A percentile compares a stretch with the other conserved stretches of the same genome.
phyloP scores from a whole-genome alignment of 345 rosid species.

The Combretum micranthum region DNA sequence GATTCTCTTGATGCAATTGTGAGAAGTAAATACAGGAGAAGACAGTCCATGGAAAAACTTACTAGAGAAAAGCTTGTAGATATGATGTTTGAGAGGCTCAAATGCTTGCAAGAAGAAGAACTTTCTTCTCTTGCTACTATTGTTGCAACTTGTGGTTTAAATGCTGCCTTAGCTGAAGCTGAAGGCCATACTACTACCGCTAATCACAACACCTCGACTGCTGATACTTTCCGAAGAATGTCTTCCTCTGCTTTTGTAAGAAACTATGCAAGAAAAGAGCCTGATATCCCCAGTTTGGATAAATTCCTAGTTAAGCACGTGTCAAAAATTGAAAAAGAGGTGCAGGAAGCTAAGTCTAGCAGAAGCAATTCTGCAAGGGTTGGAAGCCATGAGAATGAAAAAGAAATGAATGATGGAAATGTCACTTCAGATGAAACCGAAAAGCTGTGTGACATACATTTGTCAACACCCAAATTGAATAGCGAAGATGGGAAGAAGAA shows the following conservation, averaged over 20 bases:
- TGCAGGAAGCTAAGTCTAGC: conserved; percentile 61
- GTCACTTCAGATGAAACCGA: conserved; percentile 2
- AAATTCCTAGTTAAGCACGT: conserved; percentile 74
- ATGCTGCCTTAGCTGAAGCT: conserved; percentile 74
- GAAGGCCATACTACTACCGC: conserved; percentile 33
- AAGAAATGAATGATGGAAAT: conserved; percentile 9
- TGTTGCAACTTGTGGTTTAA: conserved; percentile 93
- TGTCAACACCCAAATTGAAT: conserved; percentile 6
- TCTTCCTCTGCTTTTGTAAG: conserved; percentile 35
- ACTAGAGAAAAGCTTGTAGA: conserved; percentile 47
- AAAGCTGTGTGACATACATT: conserved; percentile 26
- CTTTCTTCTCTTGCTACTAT: conserved; percentile 88
- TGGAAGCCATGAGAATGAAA: conserved; percentile 5
- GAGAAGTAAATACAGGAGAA: conserved; percentile 44
- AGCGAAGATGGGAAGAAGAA: conserved; percentile 39
- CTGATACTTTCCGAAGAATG: conserved; percentile 26
- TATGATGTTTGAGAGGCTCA: conserved; percentile 82
- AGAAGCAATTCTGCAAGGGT: conserved; percentile 27
- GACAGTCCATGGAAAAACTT: conserved; percentile 51
- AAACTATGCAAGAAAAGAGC: conserved; percentile 28
- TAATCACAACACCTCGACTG: conserved; percentile 19
- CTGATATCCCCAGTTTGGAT: conserved; percentile 67
- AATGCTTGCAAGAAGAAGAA: conserved; percentile 68
- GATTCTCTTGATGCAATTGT: conserved; percentile 21
- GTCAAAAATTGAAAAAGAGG: conserved; percentile 78